Evolutionary conservation across 2,329 filamentous ascomycete species (phyloP).

Genomic region (Phoma herbarum): DNA sequence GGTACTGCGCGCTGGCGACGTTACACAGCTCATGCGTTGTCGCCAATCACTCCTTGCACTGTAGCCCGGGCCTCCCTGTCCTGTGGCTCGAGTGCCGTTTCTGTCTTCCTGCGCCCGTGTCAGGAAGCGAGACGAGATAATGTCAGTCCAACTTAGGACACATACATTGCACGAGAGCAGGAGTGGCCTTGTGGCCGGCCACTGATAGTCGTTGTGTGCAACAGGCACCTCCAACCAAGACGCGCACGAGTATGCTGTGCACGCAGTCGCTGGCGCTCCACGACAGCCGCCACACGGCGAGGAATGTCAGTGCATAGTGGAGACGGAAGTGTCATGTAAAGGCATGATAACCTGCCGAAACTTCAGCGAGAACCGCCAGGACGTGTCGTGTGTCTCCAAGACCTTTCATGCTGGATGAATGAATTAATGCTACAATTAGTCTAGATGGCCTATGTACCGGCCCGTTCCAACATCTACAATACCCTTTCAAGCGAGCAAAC

Average conservation of each 20-base stretch:
- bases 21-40: conserved; percentile 30
- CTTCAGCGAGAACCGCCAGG: not conserved
- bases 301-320: conserved; percentile 12
- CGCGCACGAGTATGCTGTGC: conserved; percentile 22
- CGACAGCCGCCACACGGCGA: conserved; percentile 31
- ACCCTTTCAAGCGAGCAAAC: conserved; percentile 21
- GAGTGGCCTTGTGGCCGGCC: conserved; percentile 7
- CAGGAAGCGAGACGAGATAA: conserved; percentile 24
- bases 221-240: conserved; percentile 14
- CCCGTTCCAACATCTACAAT: conserved; percentile 18
- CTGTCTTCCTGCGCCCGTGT: conserved; percentile 29
- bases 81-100: conserved; percentile 28
- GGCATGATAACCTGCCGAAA: conserved; percentile 14
- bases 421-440: conserved; percentile 25
- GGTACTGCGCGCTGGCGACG: conserved; percentile 23
- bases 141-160: conserved; percentile 22
- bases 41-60: conserved; percentile 32
- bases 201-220: conserved; percentile 14
- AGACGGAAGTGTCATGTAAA: conserved; percentile 20
- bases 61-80: conserved; percentile 24
- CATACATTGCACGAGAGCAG: conserved; percentile 20
- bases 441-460: conserved; percentile 18
- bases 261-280: conserved; percentile 35
- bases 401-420: conserved; percentile 7
- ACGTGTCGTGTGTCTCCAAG: not conserved